Base-by-base conservation (phyloP, 345 rosid genomes). In the Hypericum androsaemum region DNA sequence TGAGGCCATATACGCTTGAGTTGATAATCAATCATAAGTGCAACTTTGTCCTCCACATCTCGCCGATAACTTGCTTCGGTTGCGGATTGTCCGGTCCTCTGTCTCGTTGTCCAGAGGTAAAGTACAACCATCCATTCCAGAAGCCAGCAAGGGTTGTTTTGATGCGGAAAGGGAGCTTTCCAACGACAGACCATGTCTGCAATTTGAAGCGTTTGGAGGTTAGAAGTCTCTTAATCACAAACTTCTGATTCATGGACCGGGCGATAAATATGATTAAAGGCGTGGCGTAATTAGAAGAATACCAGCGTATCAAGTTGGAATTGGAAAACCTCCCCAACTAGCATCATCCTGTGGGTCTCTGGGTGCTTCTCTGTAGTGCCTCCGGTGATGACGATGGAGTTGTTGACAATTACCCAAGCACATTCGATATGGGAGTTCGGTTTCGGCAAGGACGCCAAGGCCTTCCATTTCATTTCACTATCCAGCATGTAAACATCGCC, bases 311-410 rank as follows among this genome's bases (percentile, higher is more conserved):
- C 83, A 22, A 89, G 61, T 62, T 74, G 63, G 46, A 89, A 82
- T 56, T 64, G 76, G 68, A 89, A 86, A 41, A 80, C 74, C 74
- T 89, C 95, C 45, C 90, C 97, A 6, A 80, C 83, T 41, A 89
- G 73, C 8, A 78, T 76, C 84, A 89, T 81, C 67, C 84, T 77
- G 55, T 81, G 80, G 59, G 77, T 86, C 54, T 75, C 65, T 0
- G 95, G 94, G 62, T 89, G 94, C 77, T 84, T 81, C 64, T 83
- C 94, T 0, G 89, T 78, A 7, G 89, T 83, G 22, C 95, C 97
- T 45, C 95, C 94, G 0, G 81, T 55, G 43, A 86, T 80, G 61
- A 83, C 69, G 7, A 86, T 73, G 10, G 90, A 86, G 70, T 82
- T 82, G 74, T 86, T 89, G 50, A 79, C 76, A 0, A 86, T 53